Evolutionary conservation across 2,329 filamentous ascomycete species (phyloP).

Genomic region (Cercospora brassicicola): DNA sequence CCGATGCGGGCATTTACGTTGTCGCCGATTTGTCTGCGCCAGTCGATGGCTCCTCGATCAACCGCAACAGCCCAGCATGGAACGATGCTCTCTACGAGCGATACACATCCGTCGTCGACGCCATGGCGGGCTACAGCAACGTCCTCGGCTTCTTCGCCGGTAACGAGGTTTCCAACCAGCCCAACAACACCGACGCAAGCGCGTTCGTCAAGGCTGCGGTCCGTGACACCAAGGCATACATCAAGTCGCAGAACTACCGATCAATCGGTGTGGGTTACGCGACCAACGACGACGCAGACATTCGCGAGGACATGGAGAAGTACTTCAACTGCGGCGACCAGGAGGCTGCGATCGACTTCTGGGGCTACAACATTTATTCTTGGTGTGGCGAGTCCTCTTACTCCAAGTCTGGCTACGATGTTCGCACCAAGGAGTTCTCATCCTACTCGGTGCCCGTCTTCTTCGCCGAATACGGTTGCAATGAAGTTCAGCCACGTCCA

Average conservation of each 20-base stretch:
- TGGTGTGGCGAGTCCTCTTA: conserved; percentile 91
- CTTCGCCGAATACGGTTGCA: conserved; percentile 99
- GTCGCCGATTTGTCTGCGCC: conserved; percentile 88
- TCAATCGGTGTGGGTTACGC: conserved; percentile 89
- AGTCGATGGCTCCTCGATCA: conserved; percentile 66
- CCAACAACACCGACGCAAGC: conserved; percentile 84
- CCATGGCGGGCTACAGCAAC: conserved; percentile 80
- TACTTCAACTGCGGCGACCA: conserved; percentile 90
- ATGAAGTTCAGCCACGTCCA: conserved; percentile 66
- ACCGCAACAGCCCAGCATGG: conserved; percentile 77
- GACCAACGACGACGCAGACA: conserved; percentile 84
- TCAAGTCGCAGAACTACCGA: conserved; percentile 75
- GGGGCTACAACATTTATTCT: conserved; percentile 99
- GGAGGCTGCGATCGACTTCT: conserved; percentile 80
- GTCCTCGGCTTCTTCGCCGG: conserved; percentile 96
- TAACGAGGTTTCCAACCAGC: conserved; percentile 91
- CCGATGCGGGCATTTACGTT: conserved; percentile 89
- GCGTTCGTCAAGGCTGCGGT: conserved; percentile 97
- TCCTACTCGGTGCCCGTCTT: conserved; percentile 92
- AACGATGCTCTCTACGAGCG: conserved; percentile 73
- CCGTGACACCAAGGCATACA: conserved; percentile 92
- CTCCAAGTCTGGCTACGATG: conserved; percentile 72
- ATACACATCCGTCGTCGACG: conserved; percentile 82
- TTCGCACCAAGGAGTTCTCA: conserved; percentile 80
- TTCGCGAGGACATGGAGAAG: conserved; percentile 76